These are phyloP conservation scores for Chrysosporium queenslandicum DNA, from an alignment of 2,329 filamentous ascomycete genomes.

Conservation along the genomic window DNA sequence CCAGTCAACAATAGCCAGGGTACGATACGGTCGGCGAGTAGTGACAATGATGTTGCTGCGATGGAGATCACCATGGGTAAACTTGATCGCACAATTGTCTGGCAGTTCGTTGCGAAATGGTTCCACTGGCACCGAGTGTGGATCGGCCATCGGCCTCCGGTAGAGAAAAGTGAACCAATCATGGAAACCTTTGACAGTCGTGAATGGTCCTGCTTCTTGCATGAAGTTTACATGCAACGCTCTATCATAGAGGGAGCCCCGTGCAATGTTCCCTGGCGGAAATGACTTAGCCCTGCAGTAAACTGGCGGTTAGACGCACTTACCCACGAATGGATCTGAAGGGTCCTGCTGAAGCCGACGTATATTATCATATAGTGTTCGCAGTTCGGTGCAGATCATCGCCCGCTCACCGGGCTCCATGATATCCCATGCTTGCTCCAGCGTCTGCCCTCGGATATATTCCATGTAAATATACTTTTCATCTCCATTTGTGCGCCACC, in stretches of 20 bases:
- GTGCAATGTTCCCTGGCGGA: conserved; percentile 17
- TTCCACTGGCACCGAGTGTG: conserved; percentile 23
- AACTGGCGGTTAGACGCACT: too few species aligned
- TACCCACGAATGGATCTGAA: conserved; percentile 20
- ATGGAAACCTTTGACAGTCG: conserved; percentile 25
- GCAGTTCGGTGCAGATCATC: conserved; percentile 18
- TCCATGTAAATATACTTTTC: conserved; percentile 29
- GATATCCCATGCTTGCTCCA: conserved; percentile 21
- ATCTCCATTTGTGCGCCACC: conserved; percentile 24
- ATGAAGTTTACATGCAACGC: conserved; percentile 18
- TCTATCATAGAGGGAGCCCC: conserved; percentile 20
- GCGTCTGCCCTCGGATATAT: conserved; percentile 22
- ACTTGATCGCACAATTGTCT: conserved; percentile 26
- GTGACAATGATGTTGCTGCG: conserved; percentile 27
- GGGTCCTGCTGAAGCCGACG: conserved; percentile 19
- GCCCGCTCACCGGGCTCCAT: conserved; percentile 14
- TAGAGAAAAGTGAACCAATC: conserved; percentile 25
- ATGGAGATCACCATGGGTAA: conserved; percentile 30
- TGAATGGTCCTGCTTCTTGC: conserved; percentile 22
- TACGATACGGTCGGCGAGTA: conserved; percentile 10
- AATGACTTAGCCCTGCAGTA: background rate
- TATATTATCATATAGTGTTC: conserved; percentile 15
- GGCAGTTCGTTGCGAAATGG: conserved; percentile 25
- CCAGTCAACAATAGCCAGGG: conserved; percentile 24
- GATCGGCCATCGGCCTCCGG: conserved; percentile 21